Conservation (phyloP, 306 rosid genomes). For the Herpetospermum pedunculosum region DNA sequence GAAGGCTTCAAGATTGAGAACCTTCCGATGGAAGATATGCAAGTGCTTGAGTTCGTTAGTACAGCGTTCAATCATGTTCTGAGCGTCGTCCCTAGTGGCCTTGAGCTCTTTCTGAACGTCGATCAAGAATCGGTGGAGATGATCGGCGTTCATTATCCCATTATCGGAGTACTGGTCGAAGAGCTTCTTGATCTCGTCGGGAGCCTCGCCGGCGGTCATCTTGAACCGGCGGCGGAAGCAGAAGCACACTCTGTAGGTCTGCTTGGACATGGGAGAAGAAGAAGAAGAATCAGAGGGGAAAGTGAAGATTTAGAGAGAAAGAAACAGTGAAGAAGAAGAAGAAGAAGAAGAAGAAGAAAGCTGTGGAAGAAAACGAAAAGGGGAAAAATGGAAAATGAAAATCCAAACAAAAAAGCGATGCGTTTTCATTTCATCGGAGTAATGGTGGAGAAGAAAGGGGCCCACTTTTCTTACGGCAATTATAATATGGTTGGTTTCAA, state of each 20-base stretch:
- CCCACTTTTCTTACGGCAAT: too few species aligned
- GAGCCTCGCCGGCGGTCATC: slow-evolving; percentile 55
- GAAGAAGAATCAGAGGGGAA: background rate
- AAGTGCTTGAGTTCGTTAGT: slow-evolving; percentile 38
- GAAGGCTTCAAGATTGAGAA: slow-evolving; percentile 61
- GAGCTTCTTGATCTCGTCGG: slow-evolving; percentile 49
- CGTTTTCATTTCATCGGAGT: background rate
- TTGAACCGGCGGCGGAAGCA: slow-evolving; percentile 77
- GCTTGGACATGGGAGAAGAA: slow-evolving; percentile 74
- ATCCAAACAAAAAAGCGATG: background rate
- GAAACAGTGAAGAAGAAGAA: background rate
- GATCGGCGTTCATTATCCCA: slow-evolving; percentile 49
- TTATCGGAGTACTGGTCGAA: slow-evolving; percentile 58
- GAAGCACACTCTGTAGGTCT: slow-evolving; percentile 86
- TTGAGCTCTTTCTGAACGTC: slow-evolving; percentile 55
- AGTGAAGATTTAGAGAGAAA: background rate
- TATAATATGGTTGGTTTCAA: too few species aligned
- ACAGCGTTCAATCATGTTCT: slow-evolving; percentile 34
- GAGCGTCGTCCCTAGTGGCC: slow-evolving; percentile 49
- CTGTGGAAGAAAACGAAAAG: background rate
- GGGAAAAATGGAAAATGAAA: background rate
- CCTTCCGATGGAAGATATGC: slow-evolving; percentile 54
- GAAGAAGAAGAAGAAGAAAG: background rate
- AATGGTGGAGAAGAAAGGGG: background rate
- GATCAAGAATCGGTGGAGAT: slow-evolving; percentile 44